Conservation (phyloP, 1,284 basidiomycete genomes). For the Phellopilus nigrolimitatus region DNA sequence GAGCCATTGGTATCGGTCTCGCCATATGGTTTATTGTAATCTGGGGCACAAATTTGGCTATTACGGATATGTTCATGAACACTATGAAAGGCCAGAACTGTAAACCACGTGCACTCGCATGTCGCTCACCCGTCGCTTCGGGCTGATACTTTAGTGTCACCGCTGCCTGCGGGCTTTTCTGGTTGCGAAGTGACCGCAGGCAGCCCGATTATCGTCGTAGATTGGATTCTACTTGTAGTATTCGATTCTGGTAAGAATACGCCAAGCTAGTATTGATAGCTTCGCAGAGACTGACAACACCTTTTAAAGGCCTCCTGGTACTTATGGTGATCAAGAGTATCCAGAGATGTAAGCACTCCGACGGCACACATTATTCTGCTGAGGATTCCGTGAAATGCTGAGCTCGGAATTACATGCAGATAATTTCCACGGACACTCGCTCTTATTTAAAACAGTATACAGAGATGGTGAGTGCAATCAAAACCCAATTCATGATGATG, state of each 20-base stretch:
- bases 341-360: background rate
- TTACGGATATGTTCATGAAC: slow-evolving; percentile 1
- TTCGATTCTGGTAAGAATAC: background rate
- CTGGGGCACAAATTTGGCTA: background rate
- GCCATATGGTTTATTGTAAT: background rate
- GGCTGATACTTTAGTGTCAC: background rate
- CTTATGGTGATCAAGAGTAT: slow-evolving; percentile 1
- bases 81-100: background rate
- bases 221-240: background rate
- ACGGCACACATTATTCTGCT: background rate
- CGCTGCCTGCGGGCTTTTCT: background rate
- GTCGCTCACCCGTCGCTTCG: background rate
- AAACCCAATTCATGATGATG: no score
- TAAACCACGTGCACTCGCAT: no score
- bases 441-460: background rate
- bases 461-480: background rate
- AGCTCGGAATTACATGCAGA: no score
- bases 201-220: background rate
- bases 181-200: background rate
- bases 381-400: no score
- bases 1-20: slow-evolving; percentile 6
- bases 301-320: background rate
- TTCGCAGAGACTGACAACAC: background rate
- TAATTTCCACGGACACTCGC: background rate
- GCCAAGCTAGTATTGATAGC: background rate